Evolutionary conservation across 2,329 filamentous ascomycete species (phyloP), one percentile per base, ranked within the genome.

Genomic region (Sphaerulina populicola): DNA sequence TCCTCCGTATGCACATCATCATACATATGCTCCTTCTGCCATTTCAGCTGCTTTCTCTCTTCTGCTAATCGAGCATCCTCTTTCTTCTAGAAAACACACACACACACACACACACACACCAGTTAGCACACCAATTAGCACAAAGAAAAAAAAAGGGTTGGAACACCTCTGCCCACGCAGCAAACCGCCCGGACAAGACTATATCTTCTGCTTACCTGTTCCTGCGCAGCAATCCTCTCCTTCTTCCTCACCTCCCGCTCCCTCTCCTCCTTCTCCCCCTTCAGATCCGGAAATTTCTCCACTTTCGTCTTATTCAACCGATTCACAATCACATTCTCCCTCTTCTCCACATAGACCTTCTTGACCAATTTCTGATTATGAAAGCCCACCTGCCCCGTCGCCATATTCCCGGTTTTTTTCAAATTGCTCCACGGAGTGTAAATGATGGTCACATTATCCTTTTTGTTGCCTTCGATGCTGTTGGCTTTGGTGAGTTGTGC

Each of bases 401-500:
- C 90, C 93, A 98, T 98, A 68, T 85, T 88, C 29, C 90, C 91
- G 65, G 94, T 88, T 68, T 98, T 98, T 68, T 88, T 86, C 31
- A 98, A 78, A 68, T 98, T 98, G 40, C 87, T 86, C 89, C 93
- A 97, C 6, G 93, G 93, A 4, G 93, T 98, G 73, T 98, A 98
- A 65, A 98, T 94, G 65, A 98, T 71, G 12, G 89, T 94, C 63
- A 98, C 76, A 71, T 97, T 97, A 70, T 97, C 91, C 70, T 96
- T 97, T 72, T 98, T 98, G 75, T 98, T 98, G 57, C 93, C 93
- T 75, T 98, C 93, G 62, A 98, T 98, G 52, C 89, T 96, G 72
- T 98, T 98, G 56, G 93, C 93, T 72, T 98, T 98, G 51, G 93
- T 98, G 62, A 98, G 77, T 70, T 98, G 93, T n/a, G 87, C 93